Percentiles rank a stretch among this genome's conserved stretches.
Conservation (phyloP, 768 basidiomycete genomes). For the Suillus discolor region DNA sequence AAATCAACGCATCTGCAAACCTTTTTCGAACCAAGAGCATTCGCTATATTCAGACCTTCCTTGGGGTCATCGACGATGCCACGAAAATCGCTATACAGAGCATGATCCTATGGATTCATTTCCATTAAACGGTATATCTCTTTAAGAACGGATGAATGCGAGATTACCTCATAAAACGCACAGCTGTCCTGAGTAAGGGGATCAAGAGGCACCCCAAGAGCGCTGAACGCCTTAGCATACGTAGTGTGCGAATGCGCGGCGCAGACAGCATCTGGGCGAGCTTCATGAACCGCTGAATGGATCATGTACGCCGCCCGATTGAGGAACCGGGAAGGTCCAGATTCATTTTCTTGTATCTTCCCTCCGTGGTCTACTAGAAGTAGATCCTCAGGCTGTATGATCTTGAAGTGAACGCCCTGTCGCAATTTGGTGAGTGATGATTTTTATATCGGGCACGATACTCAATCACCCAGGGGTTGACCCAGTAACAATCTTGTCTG, state of each 20-base stretch:
- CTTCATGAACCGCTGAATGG: constrained; percentile 35
- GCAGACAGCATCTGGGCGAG: constrained; percentile 38
- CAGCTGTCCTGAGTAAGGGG: constrained; percentile 38
- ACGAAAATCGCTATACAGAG: constrained; percentile 33
- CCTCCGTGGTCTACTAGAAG: constrained; percentile 46
- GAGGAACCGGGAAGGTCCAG: constrained; percentile 34
- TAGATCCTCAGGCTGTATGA: constrained; percentile 46
- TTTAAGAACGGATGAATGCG: neutral
- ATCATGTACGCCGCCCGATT: constrained; percentile 43
- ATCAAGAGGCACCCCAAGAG: constrained; percentile 33
- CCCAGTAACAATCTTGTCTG: constrained; percentile 48
- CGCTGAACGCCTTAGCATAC: constrained; percentile 40
- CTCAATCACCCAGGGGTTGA: constrained; percentile 44
- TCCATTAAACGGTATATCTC: neutral
- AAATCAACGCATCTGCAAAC: constrained; percentile 6
- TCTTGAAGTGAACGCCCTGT: constrained; percentile 47
- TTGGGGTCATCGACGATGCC: constrained; percentile 37
- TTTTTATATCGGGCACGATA: neutral
- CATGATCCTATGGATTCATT: constrained; percentile 24
- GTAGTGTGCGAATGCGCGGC: constrained; percentile 39
- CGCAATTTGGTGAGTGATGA: neutral
- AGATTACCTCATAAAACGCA: constrained; percentile 32
- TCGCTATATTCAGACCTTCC: constrained; percentile 36
- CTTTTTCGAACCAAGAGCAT: constrained; percentile 28
- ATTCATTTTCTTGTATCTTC: constrained; percentile 32